Base-by-base conservation (phyloP, 164 flowering plant genomes). In the Dillenia turbinata region DNA sequence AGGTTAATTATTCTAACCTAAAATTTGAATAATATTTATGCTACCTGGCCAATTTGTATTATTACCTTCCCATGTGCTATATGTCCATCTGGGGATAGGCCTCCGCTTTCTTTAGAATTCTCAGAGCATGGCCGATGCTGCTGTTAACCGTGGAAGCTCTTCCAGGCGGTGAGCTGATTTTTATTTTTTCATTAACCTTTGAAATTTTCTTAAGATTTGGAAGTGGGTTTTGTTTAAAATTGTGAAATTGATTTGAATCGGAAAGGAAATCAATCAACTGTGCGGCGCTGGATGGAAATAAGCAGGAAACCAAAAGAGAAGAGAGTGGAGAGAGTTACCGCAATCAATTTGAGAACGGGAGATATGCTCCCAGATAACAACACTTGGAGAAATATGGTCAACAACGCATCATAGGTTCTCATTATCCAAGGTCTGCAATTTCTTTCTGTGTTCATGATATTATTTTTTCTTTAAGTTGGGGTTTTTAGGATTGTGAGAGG, bases 371-470 rank as follows among this genome's bases (percentile, higher is more conserved):
- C 92, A 0, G 92, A 87, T 52, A 88, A 85, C 33, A 83, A 62
- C 49, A 81, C 89, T 1, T 87, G 90, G 92, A 83, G 92, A 64
- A 87, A 87, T 87, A 87, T 61, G 90, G 92, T 11, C 92, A 87
- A 66, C 85, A 87, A 67, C 92, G 89, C 12, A 87, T 87, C 76
- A 87, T 85, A 60, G 92, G 92, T 2, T 87, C 92, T 47, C 90
- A 88, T 49, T 85, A 85, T 69, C 92, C 92, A 43, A 78, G 92
- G 92, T 82, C 56, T n/a, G n/a, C n/a, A n/a, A n/a, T 62, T 12
- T 10, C 1, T 10, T 64, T 2, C 22, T 12, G 44, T 12, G 9
- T 12, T 19, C 24, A 9, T 10, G 9, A n/a, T 19, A 12, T 17
- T 6, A 8, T 12, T 11, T 10, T 8, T 14, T 8, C 58, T 55